Evolutionary conservation across 192 early-diverging fungal genomes (phyloP).

Genomic region (Backusella liffmaniae): DNA sequence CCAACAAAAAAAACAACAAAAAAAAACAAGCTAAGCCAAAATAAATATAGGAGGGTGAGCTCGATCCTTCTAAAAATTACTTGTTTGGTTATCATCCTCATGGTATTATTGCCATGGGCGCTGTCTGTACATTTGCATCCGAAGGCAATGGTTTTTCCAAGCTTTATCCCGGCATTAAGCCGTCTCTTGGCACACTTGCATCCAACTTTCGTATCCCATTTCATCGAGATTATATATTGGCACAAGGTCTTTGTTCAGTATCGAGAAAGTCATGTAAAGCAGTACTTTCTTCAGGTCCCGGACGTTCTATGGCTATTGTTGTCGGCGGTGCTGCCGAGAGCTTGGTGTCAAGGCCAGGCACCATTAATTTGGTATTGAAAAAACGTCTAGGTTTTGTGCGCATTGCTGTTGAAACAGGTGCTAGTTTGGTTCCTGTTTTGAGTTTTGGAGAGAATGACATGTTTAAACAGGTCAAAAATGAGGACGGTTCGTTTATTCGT

Average conservation of each 20-base stretch:
- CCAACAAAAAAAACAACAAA: not conserved
- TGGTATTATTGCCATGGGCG: slow-evolving; percentile 84
- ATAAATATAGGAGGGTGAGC: slow-evolving; percentile 58
- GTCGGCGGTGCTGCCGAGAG: slow-evolving; percentile 91
- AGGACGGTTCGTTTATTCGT: slow-evolving; percentile 59
- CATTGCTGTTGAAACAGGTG: slow-evolving; percentile 76
- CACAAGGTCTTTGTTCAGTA: slow-evolving; percentile 75
- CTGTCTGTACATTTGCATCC: slow-evolving; percentile 76
- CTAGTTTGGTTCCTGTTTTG: slow-evolving; percentile 83
- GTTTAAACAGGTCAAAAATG: slow-evolving; percentile 76
- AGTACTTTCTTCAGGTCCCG: slow-evolving; percentile 69
- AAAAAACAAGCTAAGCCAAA: not conserved
- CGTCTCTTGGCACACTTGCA: slow-evolving; percentile 77
- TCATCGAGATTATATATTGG: slow-evolving; percentile 80
- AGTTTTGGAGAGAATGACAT: slow-evolving; percentile 94
- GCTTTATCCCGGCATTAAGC: slow-evolving; percentile 74
- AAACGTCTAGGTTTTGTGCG: slow-evolving; percentile 90
- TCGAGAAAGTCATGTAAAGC: slow-evolving; percentile 70
- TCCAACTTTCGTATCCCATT: slow-evolving; percentile 85
- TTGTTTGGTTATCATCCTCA: slow-evolving; percentile 93
- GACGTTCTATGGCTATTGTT: slow-evolving; percentile 73
- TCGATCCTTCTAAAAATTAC: slow-evolving; percentile 84
- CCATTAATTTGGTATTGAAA: slow-evolving; percentile 70
- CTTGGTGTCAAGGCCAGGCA: slow-evolving; percentile 61
- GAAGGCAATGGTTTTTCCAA: slow-evolving; percentile 75